Evolutionary conservation across 2,329 filamentous ascomycete species (phyloP).

Genomic region (Grosmannia huntii): DNA sequence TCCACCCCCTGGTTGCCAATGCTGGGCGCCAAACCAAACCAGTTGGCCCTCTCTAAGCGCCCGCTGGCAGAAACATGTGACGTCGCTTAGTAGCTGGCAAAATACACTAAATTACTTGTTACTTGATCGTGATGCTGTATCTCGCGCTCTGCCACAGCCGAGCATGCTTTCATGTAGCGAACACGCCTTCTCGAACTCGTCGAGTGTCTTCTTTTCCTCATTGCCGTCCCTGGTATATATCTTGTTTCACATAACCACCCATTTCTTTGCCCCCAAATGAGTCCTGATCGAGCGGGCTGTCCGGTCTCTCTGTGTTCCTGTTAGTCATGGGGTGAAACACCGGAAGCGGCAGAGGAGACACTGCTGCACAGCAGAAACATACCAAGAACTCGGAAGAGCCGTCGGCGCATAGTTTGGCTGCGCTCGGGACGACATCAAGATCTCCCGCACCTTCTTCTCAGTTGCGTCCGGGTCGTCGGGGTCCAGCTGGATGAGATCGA

Average conservation of each 20-base stretch:
- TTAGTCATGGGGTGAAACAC: not conserved
- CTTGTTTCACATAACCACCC: not conserved
- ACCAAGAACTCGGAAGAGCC: conserved; percentile 6
- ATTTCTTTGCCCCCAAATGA: not conserved
- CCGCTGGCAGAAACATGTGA: not conserved
- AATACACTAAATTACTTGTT: not conserved
- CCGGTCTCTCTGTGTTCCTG: not conserved
- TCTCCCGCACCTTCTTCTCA: conserved; percentile 67
- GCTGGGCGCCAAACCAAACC: not conserved
- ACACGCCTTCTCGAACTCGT: not conserved
- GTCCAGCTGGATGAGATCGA: conserved; percentile 68
- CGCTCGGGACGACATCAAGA: conserved; percentile 60
- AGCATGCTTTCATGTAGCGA: not conserved
- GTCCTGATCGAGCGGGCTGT: not conserved
- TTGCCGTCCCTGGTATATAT: not conserved
- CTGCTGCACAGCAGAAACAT: not conserved
- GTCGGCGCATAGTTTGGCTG: conserved; percentile 29
- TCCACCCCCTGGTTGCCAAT: not conserved
- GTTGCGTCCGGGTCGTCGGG: conserved; percentile 85
- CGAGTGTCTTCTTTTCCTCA: not conserved
- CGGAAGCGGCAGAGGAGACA: not conserved
- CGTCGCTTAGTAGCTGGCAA: not conserved
- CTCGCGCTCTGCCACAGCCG: not conserved
- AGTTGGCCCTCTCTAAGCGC: not conserved
- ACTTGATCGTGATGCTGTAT: not conserved